Conservation (phyloP, 202 grass and related monocot genomes). For the Dendrocalamus latiflorus region DNA sequence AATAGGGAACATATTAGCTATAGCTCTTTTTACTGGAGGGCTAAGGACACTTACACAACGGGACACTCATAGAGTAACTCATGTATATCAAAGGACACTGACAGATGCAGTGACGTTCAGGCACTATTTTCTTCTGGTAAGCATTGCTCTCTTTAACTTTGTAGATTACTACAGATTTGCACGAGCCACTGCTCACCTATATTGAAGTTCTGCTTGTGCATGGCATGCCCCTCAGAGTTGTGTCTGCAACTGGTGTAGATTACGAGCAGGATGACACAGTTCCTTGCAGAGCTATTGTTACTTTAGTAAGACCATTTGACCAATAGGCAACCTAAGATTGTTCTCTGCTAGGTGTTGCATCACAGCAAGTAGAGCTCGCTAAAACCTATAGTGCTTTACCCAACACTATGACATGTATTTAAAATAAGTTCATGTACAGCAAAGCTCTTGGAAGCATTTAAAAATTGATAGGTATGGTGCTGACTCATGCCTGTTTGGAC, state of each 20-base stretch:
- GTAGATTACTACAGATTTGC: constrained; percentile 1
- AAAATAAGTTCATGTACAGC: not conserved
- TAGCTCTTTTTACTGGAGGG: constrained; percentile 12
- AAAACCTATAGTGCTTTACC: not conserved
- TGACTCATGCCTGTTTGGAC: not conserved
- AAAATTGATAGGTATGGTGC: not conserved
- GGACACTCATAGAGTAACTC: not conserved
- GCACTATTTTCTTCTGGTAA: constrained; percentile 1
- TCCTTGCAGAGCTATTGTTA: constrained; percentile 17
- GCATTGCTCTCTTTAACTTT: not conserved
- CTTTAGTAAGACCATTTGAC: constrained; percentile 6
- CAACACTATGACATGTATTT: not conserved
- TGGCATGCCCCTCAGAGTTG: not conserved
- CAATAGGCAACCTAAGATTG: not conserved
- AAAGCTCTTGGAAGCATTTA: not conserved
- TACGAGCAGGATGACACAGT: constrained; percentile 5
- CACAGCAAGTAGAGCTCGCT: not conserved
- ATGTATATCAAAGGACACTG: not conserved
- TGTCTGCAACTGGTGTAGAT: not conserved
- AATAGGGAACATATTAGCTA: not conserved
- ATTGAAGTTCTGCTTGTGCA: constrained; percentile 8
- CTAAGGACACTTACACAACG: not conserved
- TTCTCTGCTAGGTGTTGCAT: not conserved
- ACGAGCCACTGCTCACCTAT: not conserved
- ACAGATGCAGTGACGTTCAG: not conserved